Evolutionary conservation across 2,329 filamentous ascomycete species (phyloP), one percentile per base, ranked within the genome.

Genomic region (Hypoxylon sp.): DNA sequence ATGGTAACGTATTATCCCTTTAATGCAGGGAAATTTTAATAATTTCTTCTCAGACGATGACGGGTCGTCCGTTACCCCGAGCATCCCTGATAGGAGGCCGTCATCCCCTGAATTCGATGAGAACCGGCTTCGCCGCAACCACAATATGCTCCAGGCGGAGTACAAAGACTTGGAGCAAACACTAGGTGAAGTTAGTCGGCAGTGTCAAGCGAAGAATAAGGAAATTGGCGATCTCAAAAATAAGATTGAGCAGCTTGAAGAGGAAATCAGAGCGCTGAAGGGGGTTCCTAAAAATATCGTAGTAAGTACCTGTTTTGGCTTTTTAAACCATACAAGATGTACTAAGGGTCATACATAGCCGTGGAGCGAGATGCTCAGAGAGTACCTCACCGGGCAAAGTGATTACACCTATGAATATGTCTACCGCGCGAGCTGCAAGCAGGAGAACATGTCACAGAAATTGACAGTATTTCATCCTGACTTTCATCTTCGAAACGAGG

Each of bases 401-500:
- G 0, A 5, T 9, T n/a, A n/a, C n/a, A n/a, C 2, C 5, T 76
- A 74, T 38, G 2, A n/a, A 1, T 0, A 26, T 0, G 64, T 77
- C 1, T 78, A 76, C 55, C 52, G 45, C 8, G 52, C 69, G 1
- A 69, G 71, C 44, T 79, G 75, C 61, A 71, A 64, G n/a, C 78
- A 80, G 59, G 77, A 78, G 28, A 80, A 75, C 40, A 79, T 76
- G 72, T 74, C 70, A 1, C 45, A 46, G 42, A 59, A 7, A 0
- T 2, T 59, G 3, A 22, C 28, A 0, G 46, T 65, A 6, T 62
- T 70, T 5, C 78, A 80, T 51, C 78, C 78, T 0, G 68, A 76
- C 20, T 66, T 79, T 11, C 3, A 9, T 28, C 46, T 67, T 14
- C 24, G 24, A 26, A 18, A 12, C 5, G 40, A 50, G 33, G 22